A percentile compares a stretch with the other conserved stretches of the same genome.
Conservation (phyloP, 2,329 filamentous ascomycete species). For the Truncatella angustata region DNA sequence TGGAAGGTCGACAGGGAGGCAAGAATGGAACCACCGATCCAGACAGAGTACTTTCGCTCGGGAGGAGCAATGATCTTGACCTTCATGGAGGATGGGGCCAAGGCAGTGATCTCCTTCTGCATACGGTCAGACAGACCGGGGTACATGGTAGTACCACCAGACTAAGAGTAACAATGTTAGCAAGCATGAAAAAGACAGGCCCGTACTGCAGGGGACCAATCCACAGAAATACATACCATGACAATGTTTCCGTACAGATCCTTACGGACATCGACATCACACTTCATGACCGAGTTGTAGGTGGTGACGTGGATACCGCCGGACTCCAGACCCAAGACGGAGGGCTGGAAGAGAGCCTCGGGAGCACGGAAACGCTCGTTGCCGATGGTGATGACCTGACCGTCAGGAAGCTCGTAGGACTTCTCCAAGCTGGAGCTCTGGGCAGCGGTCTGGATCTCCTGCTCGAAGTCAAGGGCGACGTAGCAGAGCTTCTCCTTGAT, state of each 20-base stretch:
- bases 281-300: conserved; percentile 99
- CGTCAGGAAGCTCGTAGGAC: conserved; percentile 99
- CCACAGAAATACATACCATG: conserved; percentile 72
- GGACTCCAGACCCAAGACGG: conserved; percentile 95
- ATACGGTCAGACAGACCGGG: conserved; percentile 99
- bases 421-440: conserved; percentile 99
- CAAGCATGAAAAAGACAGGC: too few species aligned
- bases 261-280: conserved; percentile 99
- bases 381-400: conserved; percentile 99
- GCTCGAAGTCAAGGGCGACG: conserved; percentile 99
- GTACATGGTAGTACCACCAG: conserved; percentile 99
- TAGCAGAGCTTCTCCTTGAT: conserved; percentile 99
- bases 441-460: conserved; percentile 99
- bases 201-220: not conserved
- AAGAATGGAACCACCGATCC: conserved; percentile 99
- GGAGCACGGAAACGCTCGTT: conserved; percentile 99
- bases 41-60: conserved; percentile 99
- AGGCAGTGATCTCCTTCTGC: conserved; percentile 99
- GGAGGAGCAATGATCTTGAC: conserved; percentile 99
- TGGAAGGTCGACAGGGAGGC: conserved; percentile 99
- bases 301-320: conserved; percentile 99
- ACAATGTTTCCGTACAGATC: conserved; percentile 99
- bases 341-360: conserved; percentile 99
- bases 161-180: conserved; percentile 55
- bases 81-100: conserved; percentile 99